Evolutionary conservation across 495 filamentous ascomycete species (phyloP).

Genomic region (Aspergillus panamensis): DNA sequence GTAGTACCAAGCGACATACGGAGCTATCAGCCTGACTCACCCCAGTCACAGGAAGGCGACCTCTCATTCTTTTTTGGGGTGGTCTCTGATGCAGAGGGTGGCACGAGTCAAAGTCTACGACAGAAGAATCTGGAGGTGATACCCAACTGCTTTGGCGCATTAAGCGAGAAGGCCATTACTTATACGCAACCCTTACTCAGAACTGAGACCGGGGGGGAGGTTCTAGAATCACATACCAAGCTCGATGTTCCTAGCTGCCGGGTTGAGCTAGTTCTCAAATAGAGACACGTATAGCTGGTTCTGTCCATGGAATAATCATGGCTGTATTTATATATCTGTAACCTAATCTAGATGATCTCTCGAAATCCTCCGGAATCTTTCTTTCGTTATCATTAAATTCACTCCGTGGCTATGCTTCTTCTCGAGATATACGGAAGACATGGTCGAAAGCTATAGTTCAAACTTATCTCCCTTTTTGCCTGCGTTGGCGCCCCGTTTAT

Average conservation of each 20-base stretch:
- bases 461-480: no score
- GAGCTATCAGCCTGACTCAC: not conserved
- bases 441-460: no score
- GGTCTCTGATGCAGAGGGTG: slow-evolving; percentile 25
- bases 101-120: slow-evolving; percentile 9
- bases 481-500: no score
- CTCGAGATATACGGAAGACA: no score
- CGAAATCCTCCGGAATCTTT: no score
- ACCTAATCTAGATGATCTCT: no score
- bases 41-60: slow-evolving; percentile 1
- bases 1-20: slow-evolving; percentile 19
- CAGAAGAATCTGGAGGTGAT: slow-evolving; percentile 26
- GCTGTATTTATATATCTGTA: not conserved
- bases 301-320: not conserved
- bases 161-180: slow-evolving; percentile 50
- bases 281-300: not conserved
- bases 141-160: slow-evolving; percentile 43
- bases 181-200: slow-evolving; percentile 31
- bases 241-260: slow-evolving; percentile 41
- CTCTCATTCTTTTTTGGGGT: slow-evolving; percentile 36
- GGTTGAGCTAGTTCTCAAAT: slow-evolving; percentile 25
- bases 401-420: no score
- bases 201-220: slow-evolving; percentile 3
- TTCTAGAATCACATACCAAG: slow-evolving; percentile 32
- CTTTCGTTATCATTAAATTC: no score